Evolutionary conservation across 768 basidiomycete species (phyloP).

Genomic region (Mycena metata): DNA sequence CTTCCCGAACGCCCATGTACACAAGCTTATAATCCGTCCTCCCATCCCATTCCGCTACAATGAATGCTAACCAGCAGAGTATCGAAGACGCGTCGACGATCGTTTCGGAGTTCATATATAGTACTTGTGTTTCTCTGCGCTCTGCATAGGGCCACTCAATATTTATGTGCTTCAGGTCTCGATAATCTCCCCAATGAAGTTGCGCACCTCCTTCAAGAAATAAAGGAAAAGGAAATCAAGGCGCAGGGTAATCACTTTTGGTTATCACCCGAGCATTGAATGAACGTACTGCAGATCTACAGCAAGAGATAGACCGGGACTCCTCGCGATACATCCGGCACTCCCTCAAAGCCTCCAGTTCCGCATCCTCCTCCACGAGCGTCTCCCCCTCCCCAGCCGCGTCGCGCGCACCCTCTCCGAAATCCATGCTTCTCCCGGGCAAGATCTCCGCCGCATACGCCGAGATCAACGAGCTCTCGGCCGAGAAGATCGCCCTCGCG

Average conservation of each 20-base stretch:
- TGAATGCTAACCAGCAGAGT: slow-evolving; percentile 55
- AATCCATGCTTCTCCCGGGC: slow-evolving; percentile 53
- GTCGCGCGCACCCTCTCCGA: slow-evolving; percentile 54
- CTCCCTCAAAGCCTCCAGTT: slow-evolving; percentile 51
- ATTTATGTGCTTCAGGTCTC: slow-evolving; percentile 52
- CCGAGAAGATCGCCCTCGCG: slow-evolving; percentile 62
- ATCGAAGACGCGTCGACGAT: slow-evolving; percentile 68
- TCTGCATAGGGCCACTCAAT: not conserved
- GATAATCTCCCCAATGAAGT: slow-evolving; percentile 70
- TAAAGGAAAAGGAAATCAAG: slow-evolving; percentile 60
- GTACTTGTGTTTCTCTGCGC: slow-evolving; percentile 47
- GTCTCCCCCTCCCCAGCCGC: slow-evolving; percentile 43
- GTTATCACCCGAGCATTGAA: not conserved
- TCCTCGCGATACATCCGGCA: slow-evolving; percentile 65
- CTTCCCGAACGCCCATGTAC: slow-evolving; percentile 19
- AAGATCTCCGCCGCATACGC: slow-evolving; percentile 61
- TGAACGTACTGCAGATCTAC: slow-evolving; percentile 53
- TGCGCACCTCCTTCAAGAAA: slow-evolving; percentile 65
- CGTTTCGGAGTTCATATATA: slow-evolving; percentile 70
- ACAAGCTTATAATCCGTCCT: too few species aligned
- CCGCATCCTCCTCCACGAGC: slow-evolving; percentile 37
- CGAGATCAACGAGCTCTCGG: slow-evolving; percentile 59
- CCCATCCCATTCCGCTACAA: too few species aligned
- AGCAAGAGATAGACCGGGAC: slow-evolving; percentile 65
- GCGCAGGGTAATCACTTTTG: slow-evolving; percentile 52